Evolutionary conservation across 352 stramenopile species (phyloP).

Genomic region (Thalassiosira mediterranea): DNA sequence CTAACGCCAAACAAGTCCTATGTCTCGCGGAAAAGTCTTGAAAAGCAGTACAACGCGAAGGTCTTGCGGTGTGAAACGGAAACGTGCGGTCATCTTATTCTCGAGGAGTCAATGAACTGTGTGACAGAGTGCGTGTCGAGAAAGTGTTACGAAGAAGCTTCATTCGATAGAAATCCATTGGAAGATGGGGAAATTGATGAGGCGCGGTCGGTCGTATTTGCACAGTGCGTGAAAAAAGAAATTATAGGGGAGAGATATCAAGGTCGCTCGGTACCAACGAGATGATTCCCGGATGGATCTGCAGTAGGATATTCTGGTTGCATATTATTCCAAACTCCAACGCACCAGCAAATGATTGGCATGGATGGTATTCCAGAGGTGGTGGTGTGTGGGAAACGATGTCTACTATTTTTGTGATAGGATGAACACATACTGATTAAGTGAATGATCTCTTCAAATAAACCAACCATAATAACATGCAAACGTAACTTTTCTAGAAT

Average conservation of each 20-base stretch:
- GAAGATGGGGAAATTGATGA: conserved; percentile 39
- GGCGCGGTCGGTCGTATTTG: conserved; percentile 14
- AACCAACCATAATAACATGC: too few species aligned
- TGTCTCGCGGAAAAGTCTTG: conserved; percentile 12
- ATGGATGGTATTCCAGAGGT: too few species aligned
- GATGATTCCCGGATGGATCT: too few species aligned
- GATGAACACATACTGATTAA: too few species aligned
- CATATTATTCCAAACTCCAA: too few species aligned
- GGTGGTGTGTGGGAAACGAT: too few species aligned
- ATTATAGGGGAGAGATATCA: conserved; percentile 20
- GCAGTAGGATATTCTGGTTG: too few species aligned
- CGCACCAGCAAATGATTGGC: too few species aligned
- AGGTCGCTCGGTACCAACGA: too few species aligned
- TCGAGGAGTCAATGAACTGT: conserved; percentile 46
- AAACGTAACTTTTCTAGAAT: too few species aligned
- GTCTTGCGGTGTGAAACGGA: conserved; percentile 13
- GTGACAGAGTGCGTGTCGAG: conserved; percentile 32
- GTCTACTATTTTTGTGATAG: too few species aligned
- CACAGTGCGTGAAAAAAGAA: conserved; percentile 29
- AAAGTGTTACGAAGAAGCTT: conserved; percentile 21
- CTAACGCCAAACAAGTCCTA: not conserved
- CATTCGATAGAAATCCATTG: conserved; percentile 27
- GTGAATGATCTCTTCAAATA: too few species aligned
- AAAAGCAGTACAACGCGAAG: conserved; percentile 28
- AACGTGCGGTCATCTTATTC: conserved; percentile 21